Conservation (phyloP, 2,329 filamentous ascomycete species). For the Endocalyx cinctus region DNA sequence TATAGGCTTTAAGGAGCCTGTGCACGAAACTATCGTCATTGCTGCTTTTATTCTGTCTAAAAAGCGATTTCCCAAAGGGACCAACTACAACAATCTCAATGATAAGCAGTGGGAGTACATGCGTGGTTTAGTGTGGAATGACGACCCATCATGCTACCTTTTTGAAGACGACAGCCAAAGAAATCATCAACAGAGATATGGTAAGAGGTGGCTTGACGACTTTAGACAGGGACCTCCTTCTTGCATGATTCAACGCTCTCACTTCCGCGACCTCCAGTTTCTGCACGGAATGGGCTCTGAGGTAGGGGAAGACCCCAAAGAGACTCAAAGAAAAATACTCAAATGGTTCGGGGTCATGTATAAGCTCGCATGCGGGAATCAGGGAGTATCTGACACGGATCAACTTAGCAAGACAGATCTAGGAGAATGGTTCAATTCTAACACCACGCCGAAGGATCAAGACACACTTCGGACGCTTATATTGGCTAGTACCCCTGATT, state of each 20-base stretch:
- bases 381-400: slow-evolving; percentile 1
- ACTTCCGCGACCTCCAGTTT: slow-evolving; percentile 10
- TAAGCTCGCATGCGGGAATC: slow-evolving; percentile 6
- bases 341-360: slow-evolving; percentile 10
- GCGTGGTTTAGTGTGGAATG: slow-evolving; percentile 10
- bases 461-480: slow-evolving; percentile 1
- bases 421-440: neutral
- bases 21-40: slow-evolving; percentile 7
- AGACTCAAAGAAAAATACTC: slow-evolving; percentile 5
- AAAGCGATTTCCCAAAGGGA: neutral
- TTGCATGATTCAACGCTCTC: slow-evolving; percentile 7
- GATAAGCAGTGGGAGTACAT: slow-evolving; percentile 7
- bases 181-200: slow-evolving; percentile 2
- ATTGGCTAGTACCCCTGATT: slow-evolving; percentile 2
- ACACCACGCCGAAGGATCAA: neutral
- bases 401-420: slow-evolving; percentile 1
- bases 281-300: slow-evolving; percentile 6
- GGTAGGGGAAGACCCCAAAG: slow-evolving; percentile 5
- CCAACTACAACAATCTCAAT: slow-evolving; percentile 2
- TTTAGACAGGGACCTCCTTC: slow-evolving; percentile 1
- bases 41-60: slow-evolving; percentile 4
- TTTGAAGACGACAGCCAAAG: slow-evolving; percentile 4
- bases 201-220: neutral
- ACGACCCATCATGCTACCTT: slow-evolving; percentile 7
- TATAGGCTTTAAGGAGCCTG: neutral